These are phyloP conservation scores for Protomyces inouyei DNA, from an alignment of 1,139 yeast species.

Conservation along the genomic window DNA sequence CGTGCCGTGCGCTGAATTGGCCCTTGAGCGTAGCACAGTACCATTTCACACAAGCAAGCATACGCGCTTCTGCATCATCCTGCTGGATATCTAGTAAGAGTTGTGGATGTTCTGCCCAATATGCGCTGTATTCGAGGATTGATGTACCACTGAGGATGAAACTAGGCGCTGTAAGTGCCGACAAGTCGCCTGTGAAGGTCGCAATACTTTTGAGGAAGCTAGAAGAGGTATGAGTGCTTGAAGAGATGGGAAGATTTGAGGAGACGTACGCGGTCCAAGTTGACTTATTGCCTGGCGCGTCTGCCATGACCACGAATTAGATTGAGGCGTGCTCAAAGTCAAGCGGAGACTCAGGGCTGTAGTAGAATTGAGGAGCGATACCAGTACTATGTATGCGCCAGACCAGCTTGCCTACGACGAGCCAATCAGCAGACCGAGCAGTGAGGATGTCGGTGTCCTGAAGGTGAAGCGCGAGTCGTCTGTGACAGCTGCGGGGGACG, in stretches of 20 bases:
- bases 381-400: too few species aligned
- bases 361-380: too few species aligned
- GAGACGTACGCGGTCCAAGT: constrained; percentile 16
- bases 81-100: constrained; percentile 65
- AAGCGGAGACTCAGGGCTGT: neutral
- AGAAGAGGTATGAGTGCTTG: constrained; percentile 36
- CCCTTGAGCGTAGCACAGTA: constrained; percentile 73
- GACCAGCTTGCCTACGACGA: too few species aligned
- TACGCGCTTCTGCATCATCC: constrained; percentile 50
- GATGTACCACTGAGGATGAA: constrained; percentile 89
- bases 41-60: constrained; percentile 82
- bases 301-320: neutral
- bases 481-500: neutral
- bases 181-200: constrained; percentile 87
- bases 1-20: constrained; percentile 89
- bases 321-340: neutral
- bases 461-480: neutral
- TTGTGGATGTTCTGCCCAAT: constrained; percentile 77
- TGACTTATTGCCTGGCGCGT: constrained; percentile 9
- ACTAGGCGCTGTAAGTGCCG: constrained; percentile 96
- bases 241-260: neutral
- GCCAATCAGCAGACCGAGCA: too few species aligned
- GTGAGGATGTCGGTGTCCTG: too few species aligned
- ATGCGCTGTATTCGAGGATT: constrained; percentile 82
- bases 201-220: constrained; percentile 80